Evolutionary conservation across 2,329 filamentous ascomycete species (phyloP).

Genomic region (Neonectria hederae): DNA sequence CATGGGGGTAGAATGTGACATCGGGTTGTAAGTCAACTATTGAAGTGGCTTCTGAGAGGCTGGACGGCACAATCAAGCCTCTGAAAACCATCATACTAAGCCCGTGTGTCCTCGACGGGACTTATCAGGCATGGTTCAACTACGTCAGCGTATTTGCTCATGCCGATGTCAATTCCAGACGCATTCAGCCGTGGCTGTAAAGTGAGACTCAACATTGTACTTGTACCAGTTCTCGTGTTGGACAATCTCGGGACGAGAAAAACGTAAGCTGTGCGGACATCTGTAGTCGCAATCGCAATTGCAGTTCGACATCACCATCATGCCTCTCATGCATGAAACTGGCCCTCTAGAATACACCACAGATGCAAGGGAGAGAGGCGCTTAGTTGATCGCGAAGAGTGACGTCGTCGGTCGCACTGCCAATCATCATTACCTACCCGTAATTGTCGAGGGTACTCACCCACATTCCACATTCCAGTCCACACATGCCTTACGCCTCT

Average conservation of each 20-base stretch:
- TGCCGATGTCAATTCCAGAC: neutral
- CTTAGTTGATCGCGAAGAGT: slow-evolving; percentile 7
- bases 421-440: slow-evolving; percentile 14
- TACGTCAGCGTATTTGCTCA: neutral
- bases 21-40: slow-evolving; percentile 6
- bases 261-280: neutral
- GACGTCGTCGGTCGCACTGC: slow-evolving; percentile 14
- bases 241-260: neutral
- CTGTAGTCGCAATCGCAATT: neutral
- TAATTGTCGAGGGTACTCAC: neutral
- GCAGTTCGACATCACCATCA: neutral
- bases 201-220: neutral
- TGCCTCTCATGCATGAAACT: neutral
- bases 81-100: neutral
- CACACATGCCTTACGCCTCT: neutral
- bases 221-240: neutral
- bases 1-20: neutral
- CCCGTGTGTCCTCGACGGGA: neutral
- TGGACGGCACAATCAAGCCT: neutral
- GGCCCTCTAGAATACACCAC: neutral
- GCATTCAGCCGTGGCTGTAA: neutral
- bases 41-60: too few species aligned
- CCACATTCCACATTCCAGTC: slow-evolving; percentile 16
- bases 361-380: slow-evolving; percentile 18
- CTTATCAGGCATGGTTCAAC: neutral